These are phyloP conservation scores for Tuber aestivum DNA, from an alignment of 495 filamentous ascomycete genomes.

Conservation along the genomic window DNA sequence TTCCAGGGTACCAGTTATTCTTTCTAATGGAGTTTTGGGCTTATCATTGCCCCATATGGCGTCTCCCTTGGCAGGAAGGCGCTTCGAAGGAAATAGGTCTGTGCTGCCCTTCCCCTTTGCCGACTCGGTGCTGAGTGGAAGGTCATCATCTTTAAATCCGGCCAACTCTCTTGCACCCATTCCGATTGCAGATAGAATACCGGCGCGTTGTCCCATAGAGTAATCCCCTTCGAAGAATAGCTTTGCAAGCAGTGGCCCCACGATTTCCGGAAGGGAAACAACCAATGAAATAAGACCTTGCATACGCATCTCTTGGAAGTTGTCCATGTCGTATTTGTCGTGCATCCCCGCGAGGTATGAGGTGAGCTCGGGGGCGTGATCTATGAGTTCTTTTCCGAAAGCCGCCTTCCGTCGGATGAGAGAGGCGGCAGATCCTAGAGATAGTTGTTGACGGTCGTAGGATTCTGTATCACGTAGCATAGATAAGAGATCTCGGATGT, in stretches of 20 bases:
- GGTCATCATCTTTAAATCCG: conserved; percentile 64
- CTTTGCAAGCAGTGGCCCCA: conserved; percentile 76
- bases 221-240: conserved; percentile 90
- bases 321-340: conserved; percentile 68
- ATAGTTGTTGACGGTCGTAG: conserved; percentile 75
- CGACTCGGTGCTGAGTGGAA: conserved; percentile 42
- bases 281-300: conserved; percentile 81
- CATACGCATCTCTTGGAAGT: conserved; percentile 69
- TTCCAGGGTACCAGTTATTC: conserved; percentile 48
- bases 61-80: conserved; percentile 57
- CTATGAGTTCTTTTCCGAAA: conserved; percentile 79
- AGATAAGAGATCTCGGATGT: conserved; percentile 76
- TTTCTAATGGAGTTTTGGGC: conserved; percentile 25
- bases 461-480: conserved; percentile 75
- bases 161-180: conserved; percentile 82
- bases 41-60: conserved; percentile 45
- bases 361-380: conserved; percentile 76
- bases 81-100: conserved; percentile 65
- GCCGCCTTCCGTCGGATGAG: conserved; percentile 78
- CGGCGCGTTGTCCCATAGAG: conserved; percentile 72
- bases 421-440: conserved; percentile 64
- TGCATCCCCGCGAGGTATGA: conserved; percentile 68
- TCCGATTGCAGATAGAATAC: conserved; percentile 73
- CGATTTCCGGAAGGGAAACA: conserved; percentile 64
- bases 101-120: conserved; percentile 45